phyloP scores from a whole-genome alignment of 352 stramenopile genomes.

The Phytophthora agathidicida region DNA sequence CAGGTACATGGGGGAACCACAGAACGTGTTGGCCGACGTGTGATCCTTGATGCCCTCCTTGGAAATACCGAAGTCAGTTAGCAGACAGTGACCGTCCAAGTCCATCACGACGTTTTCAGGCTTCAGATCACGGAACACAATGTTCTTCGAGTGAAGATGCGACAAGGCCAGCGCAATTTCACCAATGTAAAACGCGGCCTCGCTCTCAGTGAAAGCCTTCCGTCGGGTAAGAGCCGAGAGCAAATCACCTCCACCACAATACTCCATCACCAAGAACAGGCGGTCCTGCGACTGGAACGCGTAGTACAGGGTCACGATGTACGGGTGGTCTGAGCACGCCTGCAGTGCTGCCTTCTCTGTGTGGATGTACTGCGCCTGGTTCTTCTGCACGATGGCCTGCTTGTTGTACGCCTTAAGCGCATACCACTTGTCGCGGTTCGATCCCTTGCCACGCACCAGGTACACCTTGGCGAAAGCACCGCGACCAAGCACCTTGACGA shows the following conservation, averaged over 20 bases:
- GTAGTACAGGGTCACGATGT: conserved; percentile 87
- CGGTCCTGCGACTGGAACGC: conserved; percentile 87
- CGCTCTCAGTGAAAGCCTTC: conserved; percentile 80
- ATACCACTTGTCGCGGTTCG: conserved; percentile 89
- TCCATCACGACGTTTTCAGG: conserved; percentile 90
- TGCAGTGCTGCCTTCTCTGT: conserved; percentile 85
- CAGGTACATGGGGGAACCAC: conserved; percentile 87
- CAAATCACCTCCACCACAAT: conserved; percentile 81
- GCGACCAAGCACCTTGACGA: conserved; percentile 84
- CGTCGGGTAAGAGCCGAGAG: conserved; percentile 77
- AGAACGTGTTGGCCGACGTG: conserved; percentile 88
- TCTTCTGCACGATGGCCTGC: conserved; percentile 88
- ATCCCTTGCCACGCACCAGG: conserved; percentile 81
- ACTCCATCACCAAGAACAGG: conserved; percentile 89
- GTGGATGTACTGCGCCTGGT: conserved; percentile 88
- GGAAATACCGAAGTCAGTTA: conserved; percentile 89
- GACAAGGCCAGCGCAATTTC: conserved; percentile 83
- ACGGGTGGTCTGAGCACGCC: conserved; percentile 85
- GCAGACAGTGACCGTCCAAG: conserved; percentile 76
- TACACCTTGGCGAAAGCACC: conserved; percentile 89
- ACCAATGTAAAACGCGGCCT: conserved; percentile 87
- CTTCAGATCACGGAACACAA: conserved; percentile 89
- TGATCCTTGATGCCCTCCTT: conserved; percentile 90
- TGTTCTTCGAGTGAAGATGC: conserved; percentile 88
- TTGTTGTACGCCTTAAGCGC: conserved; percentile 91